Base-by-base conservation (phyloP, 768 basidiomycete species). In the Harrya chromipes region DNA sequence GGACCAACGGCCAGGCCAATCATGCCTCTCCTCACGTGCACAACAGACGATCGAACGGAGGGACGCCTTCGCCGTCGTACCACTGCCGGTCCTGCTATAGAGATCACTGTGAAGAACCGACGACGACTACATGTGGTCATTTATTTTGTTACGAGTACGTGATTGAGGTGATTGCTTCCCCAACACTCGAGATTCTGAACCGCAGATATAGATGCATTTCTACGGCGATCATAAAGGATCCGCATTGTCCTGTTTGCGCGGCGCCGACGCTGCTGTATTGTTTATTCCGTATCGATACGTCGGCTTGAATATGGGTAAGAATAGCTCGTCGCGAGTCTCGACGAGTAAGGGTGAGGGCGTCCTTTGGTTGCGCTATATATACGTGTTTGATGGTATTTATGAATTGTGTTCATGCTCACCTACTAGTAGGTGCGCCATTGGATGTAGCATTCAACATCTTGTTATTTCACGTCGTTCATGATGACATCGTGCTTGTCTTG, bases 51-150 rank as follows among this genome's bases (percentile, higher is more conserved):
- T 0, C 53, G 17, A 52, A 47, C 17, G 54, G 43, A 33, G 16
- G 5, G 33, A 16, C 38, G 16, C 40, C 52, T 4, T 16, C 50
- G 21, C 47, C 55, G 7, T 65, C 62, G 10, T 68, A 68, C 36
- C 76, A 81, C 49, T 83, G 80, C 49, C 73, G 83, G 43, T 64
- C 70, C 1, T 84, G 81, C 56, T 68, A 73, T 21, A 65, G 61
- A 27, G 73, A 80, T 48, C 68, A 74, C 27, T 81, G 79, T 55
- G 71, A 75, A 21, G 75, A 80, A 53, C 75, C 77, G 35, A 82
- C 81, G 23, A 81, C 78, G 31, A 82, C 79, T 4, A 78, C 79
- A 69, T 84, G 83, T 58, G 83, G 83, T 9, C 83, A 84, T 53
- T 64, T 84, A 24, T 84, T 84, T 55, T 84, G 83, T 56, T 72